phyloP scores from a whole-genome alignment of 768 basidiomycete genomes.

The Lactifluus echinatus region DNA sequence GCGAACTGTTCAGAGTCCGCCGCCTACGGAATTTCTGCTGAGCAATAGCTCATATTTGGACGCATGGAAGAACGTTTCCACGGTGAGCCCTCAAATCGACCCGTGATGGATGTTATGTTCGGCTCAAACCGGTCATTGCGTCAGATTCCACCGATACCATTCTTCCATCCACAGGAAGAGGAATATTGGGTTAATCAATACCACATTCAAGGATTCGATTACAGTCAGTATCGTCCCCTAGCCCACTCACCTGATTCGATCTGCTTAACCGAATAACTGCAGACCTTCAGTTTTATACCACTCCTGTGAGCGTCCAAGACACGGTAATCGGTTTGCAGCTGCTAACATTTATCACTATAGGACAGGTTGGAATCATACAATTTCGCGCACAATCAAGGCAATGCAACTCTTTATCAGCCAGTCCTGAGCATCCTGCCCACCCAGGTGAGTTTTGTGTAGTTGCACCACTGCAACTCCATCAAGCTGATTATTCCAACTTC shows the following conservation, averaged over 20 bases:
- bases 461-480: neutral
- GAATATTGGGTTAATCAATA: conserved; percentile 63
- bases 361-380: conserved; percentile 32
- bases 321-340: neutral
- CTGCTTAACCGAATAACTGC: neutral
- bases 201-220: conserved; percentile 44
- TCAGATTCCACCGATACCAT: conserved; percentile 55
- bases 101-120: neutral
- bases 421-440: conserved; percentile 33
- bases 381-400: conserved; percentile 33
- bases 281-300: conserved; percentile 63
- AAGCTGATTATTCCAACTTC: neutral
- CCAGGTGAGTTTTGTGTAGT: conserved; percentile 17
- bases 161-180: conserved; percentile 51
- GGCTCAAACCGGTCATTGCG: neutral
- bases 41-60: conserved; percentile 42
- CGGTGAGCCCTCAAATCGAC: conserved; percentile 25
- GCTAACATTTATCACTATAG: conserved; percentile 21
- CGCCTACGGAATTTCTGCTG: conserved; percentile 46
- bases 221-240: conserved; percentile 38
- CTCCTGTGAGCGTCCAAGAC: conserved; percentile 30
- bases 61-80: conserved; percentile 41
- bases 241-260: neutral
- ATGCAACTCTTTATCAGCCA: conserved; percentile 35
- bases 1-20: conserved; percentile 44